Percentiles rank a stretch among this genome's conserved stretches.
phyloP scores from a whole-genome alignment of 176 grass and related monocot genomes.

The Pontederia paniculata region DNA sequence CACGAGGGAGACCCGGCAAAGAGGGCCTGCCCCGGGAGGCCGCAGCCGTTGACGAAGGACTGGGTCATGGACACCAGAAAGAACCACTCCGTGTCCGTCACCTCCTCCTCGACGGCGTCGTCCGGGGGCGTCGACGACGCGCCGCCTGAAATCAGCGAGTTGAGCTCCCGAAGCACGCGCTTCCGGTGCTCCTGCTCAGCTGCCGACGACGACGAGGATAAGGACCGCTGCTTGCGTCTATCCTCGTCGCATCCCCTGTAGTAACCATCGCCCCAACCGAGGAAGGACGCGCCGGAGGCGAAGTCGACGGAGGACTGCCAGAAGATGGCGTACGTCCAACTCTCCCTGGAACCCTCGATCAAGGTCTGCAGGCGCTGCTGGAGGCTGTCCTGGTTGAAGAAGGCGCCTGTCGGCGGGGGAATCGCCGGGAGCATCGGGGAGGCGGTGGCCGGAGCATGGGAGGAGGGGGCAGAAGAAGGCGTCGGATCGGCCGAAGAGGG shows the following conservation, averaged over 20 bases:
- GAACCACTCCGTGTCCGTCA: slow-evolving; percentile 93
- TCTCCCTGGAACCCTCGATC: slow-evolving; percentile 59
- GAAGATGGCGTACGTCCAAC: slow-evolving; percentile 94
- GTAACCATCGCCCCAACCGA: slow-evolving; percentile 46
- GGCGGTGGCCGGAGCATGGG: not conserved
- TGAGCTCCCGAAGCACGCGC: slow-evolving; percentile 69
- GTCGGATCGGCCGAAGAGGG: not conserved
- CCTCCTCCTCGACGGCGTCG: slow-evolving; percentile 83
- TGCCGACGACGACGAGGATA: slow-evolving; percentile 19
- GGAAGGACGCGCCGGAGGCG: slow-evolving; percentile 42
- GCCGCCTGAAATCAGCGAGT: slow-evolving; percentile 55
- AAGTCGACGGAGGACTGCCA: slow-evolving; percentile 64
- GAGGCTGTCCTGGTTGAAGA: slow-evolving; percentile 66
- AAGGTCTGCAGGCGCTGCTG: slow-evolving; percentile 85
- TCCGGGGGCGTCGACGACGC: slow-evolving; percentile 25
- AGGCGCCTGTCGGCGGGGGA: slow-evolving; percentile 1
- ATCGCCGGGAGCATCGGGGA: not conserved
- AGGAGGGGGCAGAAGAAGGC: not conserved
- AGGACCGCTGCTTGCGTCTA: slow-evolving; percentile 39
- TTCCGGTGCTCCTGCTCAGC: slow-evolving; percentile 88
- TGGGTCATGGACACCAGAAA: slow-evolving; percentile 99
- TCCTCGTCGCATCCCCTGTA: slow-evolving; percentile 49
- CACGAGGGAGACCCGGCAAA: slow-evolving; percentile 37
- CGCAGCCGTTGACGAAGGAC: slow-evolving; percentile 42
- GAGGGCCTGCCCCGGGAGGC: slow-evolving; percentile 55